phyloP scores from a whole-genome alignment of 1,284 basidiomycete species.

The Retiboletus flavoniger region DNA sequence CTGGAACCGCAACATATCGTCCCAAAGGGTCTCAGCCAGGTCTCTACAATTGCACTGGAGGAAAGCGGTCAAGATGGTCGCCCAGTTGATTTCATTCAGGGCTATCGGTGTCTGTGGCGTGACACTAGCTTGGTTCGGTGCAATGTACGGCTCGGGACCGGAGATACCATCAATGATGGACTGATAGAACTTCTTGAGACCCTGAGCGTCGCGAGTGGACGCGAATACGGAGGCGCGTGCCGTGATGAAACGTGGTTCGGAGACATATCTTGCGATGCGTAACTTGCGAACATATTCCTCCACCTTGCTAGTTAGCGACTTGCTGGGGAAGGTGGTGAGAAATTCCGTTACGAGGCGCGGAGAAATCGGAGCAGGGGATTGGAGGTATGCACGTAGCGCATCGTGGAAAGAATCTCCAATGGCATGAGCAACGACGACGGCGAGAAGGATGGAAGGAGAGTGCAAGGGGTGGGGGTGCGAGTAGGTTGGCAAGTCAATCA shows the following conservation, averaged over 20 bases:
- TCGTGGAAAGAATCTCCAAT: constrained; percentile 51
- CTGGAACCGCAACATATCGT: constrained; percentile 53
- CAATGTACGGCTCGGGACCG: constrained; percentile 46
- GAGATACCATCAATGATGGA: constrained; percentile 50
- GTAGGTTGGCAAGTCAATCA: constrained; percentile 21
- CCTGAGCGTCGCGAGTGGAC: constrained; percentile 28
- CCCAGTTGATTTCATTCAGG: constrained; percentile 59
- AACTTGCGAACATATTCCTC: constrained; percentile 46
- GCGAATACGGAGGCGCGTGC: constrained; percentile 50
- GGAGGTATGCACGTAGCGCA: constrained; percentile 47
- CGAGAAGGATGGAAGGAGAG: constrained; percentile 46
- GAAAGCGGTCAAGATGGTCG: constrained; percentile 60
- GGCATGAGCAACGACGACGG: constrained; percentile 58
- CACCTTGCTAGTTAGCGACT: constrained; percentile 39
- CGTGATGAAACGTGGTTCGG: constrained; percentile 48
- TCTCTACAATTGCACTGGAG: constrained; percentile 52
- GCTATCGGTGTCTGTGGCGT: constrained; percentile 43
- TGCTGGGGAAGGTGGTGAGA: constrained; percentile 38
- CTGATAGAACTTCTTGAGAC: constrained; percentile 48
- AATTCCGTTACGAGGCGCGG: constrained; percentile 37
- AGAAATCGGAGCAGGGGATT: constrained; percentile 40
- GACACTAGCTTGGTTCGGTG: constrained; percentile 38
- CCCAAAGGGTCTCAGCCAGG: constrained; percentile 61
- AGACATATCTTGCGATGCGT: constrained; percentile 50
- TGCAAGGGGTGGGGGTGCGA: constrained; percentile 11